Evolutionary conservation across 2,329 filamentous ascomycete species (phyloP).

Genomic region (Monilinia polystroma): DNA sequence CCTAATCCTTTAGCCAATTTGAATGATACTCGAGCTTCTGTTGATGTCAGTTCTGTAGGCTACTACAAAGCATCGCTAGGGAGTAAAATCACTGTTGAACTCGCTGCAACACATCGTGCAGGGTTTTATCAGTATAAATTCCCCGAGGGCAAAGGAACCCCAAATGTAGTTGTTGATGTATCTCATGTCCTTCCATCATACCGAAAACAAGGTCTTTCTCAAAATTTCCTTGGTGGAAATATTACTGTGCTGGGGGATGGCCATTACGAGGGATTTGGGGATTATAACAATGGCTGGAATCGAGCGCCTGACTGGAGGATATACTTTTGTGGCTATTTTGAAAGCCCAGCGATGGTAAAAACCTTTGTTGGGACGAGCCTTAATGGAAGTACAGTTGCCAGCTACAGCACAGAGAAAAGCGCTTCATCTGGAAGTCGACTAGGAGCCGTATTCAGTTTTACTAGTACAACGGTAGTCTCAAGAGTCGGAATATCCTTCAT

Average conservation of each 20-base stretch:
- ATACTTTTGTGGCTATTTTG: conserved; percentile 51
- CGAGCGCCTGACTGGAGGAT: conserved; percentile 60
- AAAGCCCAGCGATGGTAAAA: conserved; percentile 48
- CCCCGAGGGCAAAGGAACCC: conserved; percentile 41
- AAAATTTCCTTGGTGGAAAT: conserved; percentile 59
- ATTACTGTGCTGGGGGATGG: conserved; percentile 51
- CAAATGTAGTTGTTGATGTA: conserved; percentile 58
- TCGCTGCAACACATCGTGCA: conserved; percentile 55
- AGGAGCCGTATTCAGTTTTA: conserved; percentile 50
- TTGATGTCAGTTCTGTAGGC: conserved; percentile 56
- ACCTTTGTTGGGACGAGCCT: conserved; percentile 41
- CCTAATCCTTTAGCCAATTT: conserved; percentile 55
- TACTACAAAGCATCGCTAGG: conserved; percentile 58
- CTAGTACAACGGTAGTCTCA: conserved; percentile 46
- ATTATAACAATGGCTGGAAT: conserved; percentile 68
- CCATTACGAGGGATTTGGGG: conserved; percentile 59
- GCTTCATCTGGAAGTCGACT: conserved; percentile 41
- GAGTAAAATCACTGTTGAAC: conserved; percentile 56
- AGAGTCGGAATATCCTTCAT: conserved; percentile 53
- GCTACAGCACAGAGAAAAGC: conserved; percentile 39
- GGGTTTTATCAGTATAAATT: conserved; percentile 62
- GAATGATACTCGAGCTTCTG: conserved; percentile 51
- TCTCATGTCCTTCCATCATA: conserved; percentile 63
- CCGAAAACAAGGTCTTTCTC: conserved; percentile 57
- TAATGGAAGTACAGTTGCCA: conserved; percentile 8